Evolutionary conservation across 306 rosid genomes (phyloP), one percentile per base, ranked within the genome.

Genomic region (Vigna reflexopilosa): DNA sequence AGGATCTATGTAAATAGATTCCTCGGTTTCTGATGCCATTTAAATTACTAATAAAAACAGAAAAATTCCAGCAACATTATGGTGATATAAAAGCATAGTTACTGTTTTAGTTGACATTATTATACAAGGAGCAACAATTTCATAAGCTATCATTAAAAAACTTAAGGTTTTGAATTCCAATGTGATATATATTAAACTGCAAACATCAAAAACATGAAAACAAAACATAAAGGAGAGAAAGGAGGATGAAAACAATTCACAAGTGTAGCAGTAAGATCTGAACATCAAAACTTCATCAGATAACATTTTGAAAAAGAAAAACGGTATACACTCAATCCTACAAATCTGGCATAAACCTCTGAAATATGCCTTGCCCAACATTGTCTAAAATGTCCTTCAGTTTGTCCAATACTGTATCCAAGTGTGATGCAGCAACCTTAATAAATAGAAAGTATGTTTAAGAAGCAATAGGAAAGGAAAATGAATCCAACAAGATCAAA

Each of bases 281-380:
- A 75, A 36, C 47, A 67, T 51, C 19, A 30, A 44, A 16, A 45
- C 49, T 44, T 19, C 61, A 47, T 69, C 13, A 62, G 38, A 48
- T 22, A 71, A 36, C 56, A 68, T 32, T 49, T 49, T 50, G n/a
- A 17, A 1, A 40, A 40, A 40, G 20, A 20, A 20, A 20, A 20
- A 26, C 3, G 28, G 28, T 26, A 26, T 26, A 26, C 28, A 26
- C 28, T 26, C 28, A 26, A 61, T 81, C 77, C 82, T 55, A 85
- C n/a, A 57, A 73, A 84, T 83, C 58, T 59, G 70, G 80, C 66
- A 86, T 56, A 72, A 85, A 94, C 98, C 98, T 94, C 74, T 84
- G 91, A 77, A 94, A 87, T 78, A 77, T 19, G 19, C 19, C 19
- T 19, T 19, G 19, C 19, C 19, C 19, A 19, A 19, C 19, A 19